Evolutionary conservation across 108 stramenopile genomes (phyloP).

Genomic region (Asterionellopsis glacialis): DNA sequence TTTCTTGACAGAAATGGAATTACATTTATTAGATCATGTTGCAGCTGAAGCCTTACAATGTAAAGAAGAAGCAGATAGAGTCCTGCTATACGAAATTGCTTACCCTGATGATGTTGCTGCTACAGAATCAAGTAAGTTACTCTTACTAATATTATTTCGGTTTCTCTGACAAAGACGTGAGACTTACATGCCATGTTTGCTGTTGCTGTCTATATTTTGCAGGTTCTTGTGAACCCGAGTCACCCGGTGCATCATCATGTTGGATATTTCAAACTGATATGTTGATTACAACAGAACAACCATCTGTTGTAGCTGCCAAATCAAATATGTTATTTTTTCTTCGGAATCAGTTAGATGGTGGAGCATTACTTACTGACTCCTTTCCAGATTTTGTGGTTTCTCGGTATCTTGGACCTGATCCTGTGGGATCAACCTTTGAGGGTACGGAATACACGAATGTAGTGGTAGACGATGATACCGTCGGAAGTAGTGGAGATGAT

Average conservation of each 20-base stretch:
- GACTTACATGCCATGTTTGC: too few species aligned
- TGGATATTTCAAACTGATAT: conserved; percentile 9
- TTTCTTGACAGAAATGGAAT: conserved; percentile 3
- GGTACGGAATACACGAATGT: neutral
- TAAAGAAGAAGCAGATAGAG: neutral
- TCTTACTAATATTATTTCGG: neutral
- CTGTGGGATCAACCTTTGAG: neutral
- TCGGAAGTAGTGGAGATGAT: neutral
- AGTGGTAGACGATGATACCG: neutral
- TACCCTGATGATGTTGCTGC: conserved; percentile 9
- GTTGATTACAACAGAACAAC: neutral
- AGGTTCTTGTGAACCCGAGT: neutral
- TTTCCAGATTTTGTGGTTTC: conserved; percentile 1
- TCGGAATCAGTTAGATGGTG: neutral
- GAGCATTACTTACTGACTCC: neutral
- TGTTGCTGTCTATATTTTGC: neutral
- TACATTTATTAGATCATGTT: conserved; percentile 11
- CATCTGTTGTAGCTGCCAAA: neutral
- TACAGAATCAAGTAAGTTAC: neutral
- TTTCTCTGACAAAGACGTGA: neutral
- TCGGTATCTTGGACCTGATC: conserved; percentile 9
- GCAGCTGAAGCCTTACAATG: conserved; percentile 6
- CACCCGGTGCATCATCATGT: neutral
- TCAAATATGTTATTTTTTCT: neutral
- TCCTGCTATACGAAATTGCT: conserved; percentile 1